Conservation (phyloP, 768 basidiomycete species). For the Pisolithus orientalis region DNA sequence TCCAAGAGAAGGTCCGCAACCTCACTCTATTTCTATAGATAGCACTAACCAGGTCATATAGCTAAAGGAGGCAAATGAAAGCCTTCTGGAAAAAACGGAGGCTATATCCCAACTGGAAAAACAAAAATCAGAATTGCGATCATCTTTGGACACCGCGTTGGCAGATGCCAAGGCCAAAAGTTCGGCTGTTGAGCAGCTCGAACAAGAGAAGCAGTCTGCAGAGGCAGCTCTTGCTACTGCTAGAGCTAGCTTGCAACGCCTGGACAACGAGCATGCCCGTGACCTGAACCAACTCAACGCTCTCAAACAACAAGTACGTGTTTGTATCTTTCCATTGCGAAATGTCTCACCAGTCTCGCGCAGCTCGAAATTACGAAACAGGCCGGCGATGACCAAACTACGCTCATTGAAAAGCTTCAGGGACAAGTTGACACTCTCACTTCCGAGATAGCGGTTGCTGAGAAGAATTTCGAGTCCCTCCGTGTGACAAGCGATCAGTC, state of each 20-base stretch:
- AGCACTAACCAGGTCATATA: conserved; percentile 19
- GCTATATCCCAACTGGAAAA: conserved; percentile 47
- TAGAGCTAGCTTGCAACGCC: conserved; percentile 34
- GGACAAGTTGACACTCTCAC: conserved; percentile 47
- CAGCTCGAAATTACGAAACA: conserved; percentile 51
- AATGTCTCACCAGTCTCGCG: conserved; percentile 1
- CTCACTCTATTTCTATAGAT: neutral
- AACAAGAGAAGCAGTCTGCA: conserved; percentile 41
- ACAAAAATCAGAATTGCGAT: conserved; percentile 43
- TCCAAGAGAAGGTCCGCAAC: conserved; percentile 51
- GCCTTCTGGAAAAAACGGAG: conserved; percentile 46
- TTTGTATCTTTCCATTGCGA: neutral
- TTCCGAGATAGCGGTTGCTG: conserved; percentile 41
- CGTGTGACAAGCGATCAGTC: conserved; percentile 41
- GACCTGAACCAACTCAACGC: conserved; percentile 31
- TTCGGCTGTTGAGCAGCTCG: conserved; percentile 38
- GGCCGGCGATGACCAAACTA: conserved; percentile 34
- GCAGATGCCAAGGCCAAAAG: conserved; percentile 45
- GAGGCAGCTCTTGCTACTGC: conserved; percentile 44
- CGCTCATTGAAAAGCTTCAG: conserved; percentile 43
- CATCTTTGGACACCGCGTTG: conserved; percentile 40
- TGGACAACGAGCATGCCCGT: conserved; percentile 25
- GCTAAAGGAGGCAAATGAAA: conserved; percentile 56
- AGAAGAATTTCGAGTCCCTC: conserved; percentile 47
- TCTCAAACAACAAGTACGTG: conserved; percentile 47